phyloP scores from a whole-genome alignment of 1,284 basidiomycete genomes.

The Agaricales sp. region DNA sequence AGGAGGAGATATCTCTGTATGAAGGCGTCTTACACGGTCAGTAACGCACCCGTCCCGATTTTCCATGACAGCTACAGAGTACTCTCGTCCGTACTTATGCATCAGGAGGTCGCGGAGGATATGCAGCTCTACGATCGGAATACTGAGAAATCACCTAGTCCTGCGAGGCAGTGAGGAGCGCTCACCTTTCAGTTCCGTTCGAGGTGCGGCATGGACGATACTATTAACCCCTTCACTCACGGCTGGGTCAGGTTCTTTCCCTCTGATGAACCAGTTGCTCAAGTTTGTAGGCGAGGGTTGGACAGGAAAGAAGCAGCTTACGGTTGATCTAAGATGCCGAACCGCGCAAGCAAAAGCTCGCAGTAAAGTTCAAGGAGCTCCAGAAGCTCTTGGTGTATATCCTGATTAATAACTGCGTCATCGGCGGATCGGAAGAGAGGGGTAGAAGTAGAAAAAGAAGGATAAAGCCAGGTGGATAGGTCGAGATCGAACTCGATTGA shows the following conservation, averaged over 20 bases:
- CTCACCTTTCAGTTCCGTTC: constrained; percentile 82
- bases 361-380: constrained; percentile 92
- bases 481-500: constrained; percentile 1
- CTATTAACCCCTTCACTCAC: constrained; percentile 65
- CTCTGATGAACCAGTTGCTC: constrained; percentile 30
- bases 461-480: constrained; percentile 1
- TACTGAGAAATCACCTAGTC: constrained; percentile 5
- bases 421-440: constrained; percentile 8
- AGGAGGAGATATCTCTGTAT: too few relatives aligned
- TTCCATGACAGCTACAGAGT: constrained; percentile 71
- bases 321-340: constrained; percentile 83
- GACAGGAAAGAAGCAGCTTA: constrained; percentile 24
- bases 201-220: constrained; percentile 84
- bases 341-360: constrained; percentile 87
- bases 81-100: constrained; percentile 88
- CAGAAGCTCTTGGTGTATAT: constrained; percentile 77
- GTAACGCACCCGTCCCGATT: constrained; percentile 74
- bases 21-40: constrained; percentile 56
- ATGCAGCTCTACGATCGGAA: constrained; percentile 62
- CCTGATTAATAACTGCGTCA: constrained; percentile 68
- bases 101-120: constrained; percentile 87
- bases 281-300: background rate
- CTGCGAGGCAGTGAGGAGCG: constrained; percentile 3
- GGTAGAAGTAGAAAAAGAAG: background rate
- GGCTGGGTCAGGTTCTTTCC: constrained; percentile 75